A percentile compares a stretch with the other conserved stretches of the same genome.
These are phyloP conservation scores for Fusarium sp. DNA, from an alignment of 2,329 filamentous ascomycete genomes.

Conservation along the genomic window DNA sequence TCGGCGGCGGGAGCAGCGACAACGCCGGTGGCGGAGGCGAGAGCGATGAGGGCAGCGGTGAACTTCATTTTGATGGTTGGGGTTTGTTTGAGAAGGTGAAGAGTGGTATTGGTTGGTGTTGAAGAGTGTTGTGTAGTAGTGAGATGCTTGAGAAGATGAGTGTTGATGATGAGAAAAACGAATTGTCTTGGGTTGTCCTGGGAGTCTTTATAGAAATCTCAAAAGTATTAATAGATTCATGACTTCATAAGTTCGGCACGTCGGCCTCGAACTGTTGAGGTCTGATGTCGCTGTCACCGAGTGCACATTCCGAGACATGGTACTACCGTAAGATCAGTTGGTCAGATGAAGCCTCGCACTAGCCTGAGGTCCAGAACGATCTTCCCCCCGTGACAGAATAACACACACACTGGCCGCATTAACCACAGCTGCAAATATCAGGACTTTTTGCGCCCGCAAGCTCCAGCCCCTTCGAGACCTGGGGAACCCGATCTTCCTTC, in stretches of 20 bases:
- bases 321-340: constrained; percentile 6
- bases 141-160: constrained; percentile 27
- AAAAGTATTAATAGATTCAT: constrained; percentile 31
- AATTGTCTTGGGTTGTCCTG: constrained; percentile 4
- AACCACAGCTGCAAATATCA: background rate
- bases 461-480: constrained; percentile 6
- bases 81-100: constrained; percentile 5
- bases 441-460: background rate
- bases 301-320: background rate
- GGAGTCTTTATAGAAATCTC: constrained; percentile 26
- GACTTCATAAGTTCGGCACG: constrained; percentile 11
- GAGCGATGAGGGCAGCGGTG: constrained; percentile 56
- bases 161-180: constrained; percentile 23
- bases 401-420: background rate
- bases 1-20: constrained; percentile 54
- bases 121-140: constrained; percentile 9
- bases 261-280: constrained; percentile 13
- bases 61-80: constrained; percentile 59
- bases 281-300: constrained; percentile 4
- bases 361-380: constrained; percentile 1
- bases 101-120: constrained; percentile 6
- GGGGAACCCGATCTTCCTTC: constrained; percentile 6
- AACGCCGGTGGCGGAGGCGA: constrained; percentile 53
- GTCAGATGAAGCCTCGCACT: background rate
- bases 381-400: constrained; percentile 7